Percentiles rank a stretch among this genome's conserved stretches.
Conservation (phyloP, 805 yeast species). For the Candida michaelii region DNA sequence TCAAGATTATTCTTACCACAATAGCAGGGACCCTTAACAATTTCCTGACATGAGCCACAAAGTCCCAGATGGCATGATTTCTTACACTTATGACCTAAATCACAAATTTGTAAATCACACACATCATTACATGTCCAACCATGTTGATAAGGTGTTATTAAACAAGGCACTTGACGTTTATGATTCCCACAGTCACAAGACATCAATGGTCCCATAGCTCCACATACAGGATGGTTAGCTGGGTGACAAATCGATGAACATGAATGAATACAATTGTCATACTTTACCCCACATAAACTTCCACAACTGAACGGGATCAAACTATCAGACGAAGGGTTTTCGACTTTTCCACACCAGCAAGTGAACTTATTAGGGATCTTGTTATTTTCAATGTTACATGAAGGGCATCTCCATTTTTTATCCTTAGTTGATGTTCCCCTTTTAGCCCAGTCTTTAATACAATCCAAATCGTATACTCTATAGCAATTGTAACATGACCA, state of each 20-base stretch:
- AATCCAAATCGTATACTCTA: slow-evolving; percentile 81
- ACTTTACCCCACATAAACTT: slow-evolving; percentile 64
- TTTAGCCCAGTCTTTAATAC: slow-evolving; percentile 84
- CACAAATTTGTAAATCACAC: slow-evolving; percentile 64
- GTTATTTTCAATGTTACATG: slow-evolving; percentile 58
- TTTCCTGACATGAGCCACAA: slow-evolving; percentile 70
- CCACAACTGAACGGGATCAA: slow-evolving; percentile 86
- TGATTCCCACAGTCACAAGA: slow-evolving; percentile 74
- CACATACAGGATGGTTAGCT: slow-evolving; percentile 82
- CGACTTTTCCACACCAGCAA: slow-evolving; percentile 88
- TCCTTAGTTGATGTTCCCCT: slow-evolving; percentile 61
- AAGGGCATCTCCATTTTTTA: slow-evolving; percentile 83
- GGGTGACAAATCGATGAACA: slow-evolving; percentile 83
- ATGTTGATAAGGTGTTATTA: slow-evolving; percentile 60
- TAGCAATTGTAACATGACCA: slow-evolving; percentile 82
- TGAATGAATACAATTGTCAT: slow-evolving; percentile 64
- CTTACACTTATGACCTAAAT: slow-evolving; percentile 65
- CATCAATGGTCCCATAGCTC: slow-evolving; percentile 71
- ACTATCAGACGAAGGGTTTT: slow-evolving; percentile 61
- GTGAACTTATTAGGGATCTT: slow-evolving; percentile 56
- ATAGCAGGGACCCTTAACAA: slow-evolving; percentile 57
- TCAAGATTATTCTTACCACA: slow-evolving; percentile 61
- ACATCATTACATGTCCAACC: slow-evolving; percentile 68
- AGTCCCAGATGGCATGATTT: slow-evolving; percentile 72
- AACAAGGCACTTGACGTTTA: slow-evolving; percentile 67